Evolutionary conservation across 768 basidiomycete species (phyloP), one percentile per base, ranked within the genome.

Genomic region (Tubosaeta sp.): DNA sequence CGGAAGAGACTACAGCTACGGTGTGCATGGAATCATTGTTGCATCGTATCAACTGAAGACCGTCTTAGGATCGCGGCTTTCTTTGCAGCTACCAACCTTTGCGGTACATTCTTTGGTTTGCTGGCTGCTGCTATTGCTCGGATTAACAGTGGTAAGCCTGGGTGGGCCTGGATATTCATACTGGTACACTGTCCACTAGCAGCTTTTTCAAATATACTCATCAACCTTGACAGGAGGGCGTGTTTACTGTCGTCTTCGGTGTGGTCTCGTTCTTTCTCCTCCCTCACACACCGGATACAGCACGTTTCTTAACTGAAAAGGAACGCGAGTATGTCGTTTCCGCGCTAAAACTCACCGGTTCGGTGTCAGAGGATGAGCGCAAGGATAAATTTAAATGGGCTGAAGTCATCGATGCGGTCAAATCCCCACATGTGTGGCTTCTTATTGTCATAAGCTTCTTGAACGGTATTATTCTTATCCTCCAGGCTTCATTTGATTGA

Each of bases 131-230:
- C 73, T 1, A 83, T 87, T 43, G 59, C 72, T 24, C 64, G 80
- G 13, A 79, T 87, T 71, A 64, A 82, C 44, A 67, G 68, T 4
- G 77, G 79, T 6, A 73, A 68, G 46, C 70, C 76, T 4, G 84
- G 80, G 0, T 86, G 83, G 84, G 70, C 76, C 24, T 84, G 80
- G 82, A 74, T 82, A 56, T 81, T 81, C 56, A 78, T 81, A 35
- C 38, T 80, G n/a, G 77, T 79, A 63, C 1, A 63, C 52, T 4
- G 8, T 31, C 3, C 40, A 8, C 9, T 9, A 4, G 41, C 29
- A 19, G 1, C 6, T 11, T 38, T 21, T 1, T n/a, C 3, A 21
- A 30, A 18, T 31, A 27, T 21, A 29, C 41, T 56, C 21, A 59
- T 43, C 5, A 18, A 4, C 18, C 35, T 30, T 9, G 29, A 30